Evolutionary conservation across 2,329 filamentous ascomycete species (phyloP).

Genomic region (Coniosporium uncinatum): DNA sequence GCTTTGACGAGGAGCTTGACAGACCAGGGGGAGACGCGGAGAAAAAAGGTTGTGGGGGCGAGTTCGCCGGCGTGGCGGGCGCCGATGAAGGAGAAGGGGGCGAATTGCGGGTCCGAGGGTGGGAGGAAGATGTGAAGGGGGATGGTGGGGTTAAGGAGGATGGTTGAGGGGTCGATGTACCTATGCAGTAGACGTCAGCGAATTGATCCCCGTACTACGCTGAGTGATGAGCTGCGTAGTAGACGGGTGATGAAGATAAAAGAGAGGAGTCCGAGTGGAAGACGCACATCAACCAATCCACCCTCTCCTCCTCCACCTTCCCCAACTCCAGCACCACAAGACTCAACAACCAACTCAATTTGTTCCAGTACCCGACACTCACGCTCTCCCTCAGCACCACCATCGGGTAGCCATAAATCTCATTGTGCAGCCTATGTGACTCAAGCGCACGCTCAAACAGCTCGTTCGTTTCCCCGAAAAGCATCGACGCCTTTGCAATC

Average conservation of each 20-base stretch:
- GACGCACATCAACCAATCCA: constrained; percentile 21
- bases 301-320: constrained; percentile 13
- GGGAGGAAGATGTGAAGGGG: constrained; percentile 23
- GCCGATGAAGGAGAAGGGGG: constrained; percentile 16
- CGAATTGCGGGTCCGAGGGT: constrained; percentile 11
- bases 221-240: too few species aligned
- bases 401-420: constrained; percentile 26
- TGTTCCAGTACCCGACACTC: constrained; percentile 26
- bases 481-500: constrained; percentile 4
- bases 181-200: too few species aligned
- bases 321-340: constrained; percentile 18
- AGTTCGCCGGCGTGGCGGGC: constrained; percentile 17
- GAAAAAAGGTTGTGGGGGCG: constrained; percentile 19
- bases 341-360: constrained; percentile 18
- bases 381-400: constrained; percentile 23
- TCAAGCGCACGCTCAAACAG: constrained; percentile 27
- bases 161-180: constrained; percentile 17
- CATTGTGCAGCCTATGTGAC: constrained; percentile 24
- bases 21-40: constrained; percentile 18
- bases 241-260: background rate
- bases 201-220: too few species aligned
- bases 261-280: background rate
- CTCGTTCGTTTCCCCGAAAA: constrained; percentile 3
- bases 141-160: constrained; percentile 19
- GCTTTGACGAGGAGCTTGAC: constrained; percentile 11